These are phyloP conservation scores for Reutealis trisperma DNA, from an alignment of 345 rosid species.

Conservation along the genomic window DNA sequence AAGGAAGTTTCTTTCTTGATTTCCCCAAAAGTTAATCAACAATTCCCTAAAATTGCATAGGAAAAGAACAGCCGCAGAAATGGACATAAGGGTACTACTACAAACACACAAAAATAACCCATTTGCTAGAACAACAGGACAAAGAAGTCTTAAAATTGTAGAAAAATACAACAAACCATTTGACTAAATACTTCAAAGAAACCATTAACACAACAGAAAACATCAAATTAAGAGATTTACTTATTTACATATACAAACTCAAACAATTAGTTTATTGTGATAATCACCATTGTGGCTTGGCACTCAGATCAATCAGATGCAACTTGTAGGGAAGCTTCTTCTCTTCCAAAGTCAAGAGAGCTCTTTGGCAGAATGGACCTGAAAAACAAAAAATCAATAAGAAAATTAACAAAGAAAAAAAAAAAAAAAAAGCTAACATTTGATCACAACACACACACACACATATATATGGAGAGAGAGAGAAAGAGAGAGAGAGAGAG, in stretches of 20 bases:
- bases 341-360: constrained; percentile 77
- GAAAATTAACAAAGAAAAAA: background rate
- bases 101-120: background rate
- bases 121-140: background rate
- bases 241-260: background rate
- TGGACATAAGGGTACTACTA: too few species aligned
- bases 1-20: background rate
- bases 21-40: background rate
- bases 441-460: background rate
- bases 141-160: background rate
- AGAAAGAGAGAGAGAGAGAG: background rate
- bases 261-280: background rate
- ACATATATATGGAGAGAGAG: background rate
- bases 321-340: constrained; percentile 66
- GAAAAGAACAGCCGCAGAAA: background rate
- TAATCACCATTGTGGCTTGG: constrained; percentile 79
- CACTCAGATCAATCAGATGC: constrained; percentile 54
- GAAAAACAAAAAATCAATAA: background rate
- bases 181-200: constrained; percentile 7
- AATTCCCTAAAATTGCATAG: background rate
- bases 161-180: constrained; percentile 5
- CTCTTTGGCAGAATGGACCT: constrained; percentile 84
- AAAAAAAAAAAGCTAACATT: background rate
- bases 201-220: background rate
- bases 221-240: background rate